These are phyloP conservation scores for Stentor roeselii DNA, from an alignment of 73 alveolate species.

Conservation along the genomic window DNA sequence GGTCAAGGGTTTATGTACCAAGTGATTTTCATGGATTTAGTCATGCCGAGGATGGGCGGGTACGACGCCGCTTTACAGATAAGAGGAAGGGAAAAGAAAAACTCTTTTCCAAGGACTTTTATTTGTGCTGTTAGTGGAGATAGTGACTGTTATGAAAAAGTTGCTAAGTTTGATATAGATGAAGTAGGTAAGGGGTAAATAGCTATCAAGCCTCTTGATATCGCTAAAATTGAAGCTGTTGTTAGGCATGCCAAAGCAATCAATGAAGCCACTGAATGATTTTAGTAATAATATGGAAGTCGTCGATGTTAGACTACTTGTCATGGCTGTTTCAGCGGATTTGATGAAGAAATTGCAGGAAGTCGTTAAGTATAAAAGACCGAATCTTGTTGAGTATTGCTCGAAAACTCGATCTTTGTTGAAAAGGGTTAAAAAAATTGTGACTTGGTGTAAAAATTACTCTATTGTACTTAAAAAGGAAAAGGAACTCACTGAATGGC, in stretches of 20 bases:
- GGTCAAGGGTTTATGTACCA: slow-evolving; percentile 1
- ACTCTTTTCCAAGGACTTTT: slow-evolving; percentile 5
- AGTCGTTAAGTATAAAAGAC: slow-evolving; percentile 20
- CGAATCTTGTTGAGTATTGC: slow-evolving; percentile 11
- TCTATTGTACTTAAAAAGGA: neutral
- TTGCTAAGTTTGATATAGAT: neutral
- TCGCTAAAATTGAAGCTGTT: neutral
- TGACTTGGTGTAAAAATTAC: neutral
- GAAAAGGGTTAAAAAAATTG: slow-evolving; percentile 1
- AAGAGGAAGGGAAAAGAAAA: slow-evolving; percentile 12
- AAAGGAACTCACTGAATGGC: neutral
- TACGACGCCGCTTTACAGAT: neutral
- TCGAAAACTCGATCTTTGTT: neutral
- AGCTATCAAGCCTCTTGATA: neutral
- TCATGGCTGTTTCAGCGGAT: neutral
- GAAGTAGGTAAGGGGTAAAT: slow-evolving; percentile 5
- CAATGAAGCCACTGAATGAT: no score
- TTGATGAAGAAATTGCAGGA: slow-evolving; percentile 34
- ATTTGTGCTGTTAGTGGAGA: slow-evolving; percentile 15
- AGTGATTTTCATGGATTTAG: slow-evolving; percentile 11
- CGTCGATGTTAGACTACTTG: no score
- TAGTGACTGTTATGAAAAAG: neutral
- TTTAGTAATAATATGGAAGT: no score
- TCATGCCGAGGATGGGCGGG: slow-evolving; percentile 25
- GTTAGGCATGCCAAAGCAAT: neutral